A percentile compares a stretch with the other conserved stretches of the same genome.
phyloP scores from a whole-genome alignment of 2,329 filamentous ascomycete species.

The Rosellinia necatrix region DNA sequence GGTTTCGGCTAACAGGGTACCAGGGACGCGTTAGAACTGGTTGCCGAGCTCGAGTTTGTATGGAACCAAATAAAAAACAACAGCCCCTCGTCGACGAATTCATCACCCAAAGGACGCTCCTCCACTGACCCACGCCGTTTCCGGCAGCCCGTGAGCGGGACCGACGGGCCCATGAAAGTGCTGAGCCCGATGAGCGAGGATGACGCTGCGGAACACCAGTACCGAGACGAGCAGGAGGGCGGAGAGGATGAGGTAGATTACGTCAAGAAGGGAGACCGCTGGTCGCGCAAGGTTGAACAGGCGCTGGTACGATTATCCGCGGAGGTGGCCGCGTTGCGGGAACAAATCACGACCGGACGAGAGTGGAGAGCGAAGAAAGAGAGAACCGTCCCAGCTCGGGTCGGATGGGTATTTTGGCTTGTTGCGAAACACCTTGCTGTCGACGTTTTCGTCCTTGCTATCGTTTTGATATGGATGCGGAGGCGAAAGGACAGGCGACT shows the following conservation, averaged over 20 bases:
- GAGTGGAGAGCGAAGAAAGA: conserved; percentile 71
- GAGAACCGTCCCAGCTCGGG: conserved; percentile 70
- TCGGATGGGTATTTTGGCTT: conserved; percentile 71
- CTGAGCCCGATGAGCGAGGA: conserved; percentile 86
- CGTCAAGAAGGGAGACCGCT: conserved; percentile 58
- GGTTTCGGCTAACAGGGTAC: conserved; percentile 17
- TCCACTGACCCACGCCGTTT: conserved; percentile 49
- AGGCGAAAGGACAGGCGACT: conserved; percentile 71
- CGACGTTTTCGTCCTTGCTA: conserved; percentile 68
- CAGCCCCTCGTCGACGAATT: conserved; percentile 65
- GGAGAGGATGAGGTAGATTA: conserved; percentile 47
- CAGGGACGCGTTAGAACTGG: conserved; percentile 82
- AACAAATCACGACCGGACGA: conserved; percentile 81
- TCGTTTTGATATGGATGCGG: conserved; percentile 75
- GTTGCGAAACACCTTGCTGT: conserved; percentile 73
- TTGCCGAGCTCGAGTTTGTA: conserved; percentile 95
- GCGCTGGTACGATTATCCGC: conserved; percentile 88
- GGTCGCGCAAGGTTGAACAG: conserved; percentile 82
- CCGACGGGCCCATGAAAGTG: conserved; percentile 67
- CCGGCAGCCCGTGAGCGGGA: conserved; percentile 52
- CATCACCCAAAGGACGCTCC: conserved; percentile 54
- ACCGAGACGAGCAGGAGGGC: conserved; percentile 53
- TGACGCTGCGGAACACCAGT: conserved; percentile 67
- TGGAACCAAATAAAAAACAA: conserved; percentile 98
- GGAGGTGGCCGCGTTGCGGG: conserved; percentile 87